A percentile compares a stretch with the other conserved stretches of the same genome.
These are phyloP conservation scores for Dendrobium huoshanense DNA, from an alignment of 106 monocot genomes.

Conservation along the genomic window DNA sequence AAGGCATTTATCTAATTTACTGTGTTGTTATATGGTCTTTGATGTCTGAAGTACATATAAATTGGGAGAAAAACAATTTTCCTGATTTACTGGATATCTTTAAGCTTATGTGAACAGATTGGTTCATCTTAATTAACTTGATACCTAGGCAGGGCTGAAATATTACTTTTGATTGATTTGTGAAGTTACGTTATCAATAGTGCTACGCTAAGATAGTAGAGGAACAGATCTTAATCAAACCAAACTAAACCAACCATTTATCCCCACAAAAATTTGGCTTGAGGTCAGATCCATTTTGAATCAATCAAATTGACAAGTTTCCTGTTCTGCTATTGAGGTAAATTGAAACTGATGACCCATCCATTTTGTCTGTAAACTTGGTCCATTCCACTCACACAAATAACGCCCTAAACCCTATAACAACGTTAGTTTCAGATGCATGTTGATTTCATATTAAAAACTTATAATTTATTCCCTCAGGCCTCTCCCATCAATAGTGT, in stretches of 20 bases:
- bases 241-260: background rate
- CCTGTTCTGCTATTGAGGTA: background rate
- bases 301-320: background rate
- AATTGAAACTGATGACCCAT: background rate
- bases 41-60: background rate
- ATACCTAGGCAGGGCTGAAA: background rate
- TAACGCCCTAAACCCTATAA: no score
- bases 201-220: background rate
- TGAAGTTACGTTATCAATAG: background rate
- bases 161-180: background rate
- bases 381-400: background rate
- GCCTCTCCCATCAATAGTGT: no score
- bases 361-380: background rate
- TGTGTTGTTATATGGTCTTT: background rate
- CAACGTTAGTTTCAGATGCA: no score
- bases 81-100: background rate
- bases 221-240: background rate
- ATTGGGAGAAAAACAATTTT: background rate
- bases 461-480: no score
- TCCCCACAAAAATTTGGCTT: background rate
- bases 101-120: background rate
- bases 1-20: background rate
- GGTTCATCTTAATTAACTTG: background rate
- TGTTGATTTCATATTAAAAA: no score
- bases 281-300: background rate